A percentile compares a stretch with the other conserved stretches of the same genome.
phyloP scores from a whole-genome alignment of 306 rosid species.

The Crotalaria pallida region DNA sequence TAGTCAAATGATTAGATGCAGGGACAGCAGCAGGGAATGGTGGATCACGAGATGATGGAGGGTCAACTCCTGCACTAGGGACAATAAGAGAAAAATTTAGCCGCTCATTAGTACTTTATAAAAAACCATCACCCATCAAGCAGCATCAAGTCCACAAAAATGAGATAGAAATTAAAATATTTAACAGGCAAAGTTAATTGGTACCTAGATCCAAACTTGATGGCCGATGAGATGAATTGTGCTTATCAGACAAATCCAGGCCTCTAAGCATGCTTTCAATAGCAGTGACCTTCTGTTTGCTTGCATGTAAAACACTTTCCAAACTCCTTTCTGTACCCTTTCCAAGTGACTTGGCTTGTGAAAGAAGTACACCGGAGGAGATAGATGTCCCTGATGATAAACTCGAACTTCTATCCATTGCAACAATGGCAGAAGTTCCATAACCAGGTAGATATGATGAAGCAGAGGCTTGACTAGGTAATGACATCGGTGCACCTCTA shows the following conservation, averaged over 20 bases:
- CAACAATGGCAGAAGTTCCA: conserved; percentile 99
- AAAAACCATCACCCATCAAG: background rate
- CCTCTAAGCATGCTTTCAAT: conserved; percentile 99
- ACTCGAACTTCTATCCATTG: conserved; percentile 94
- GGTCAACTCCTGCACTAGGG: conserved; percentile 99
- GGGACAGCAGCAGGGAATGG: conserved; percentile 90
- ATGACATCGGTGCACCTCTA: conserved; percentile 60
- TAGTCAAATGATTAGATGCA: conserved; percentile 70
- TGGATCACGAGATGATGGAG: conserved; percentile 99
- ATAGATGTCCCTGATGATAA: conserved; percentile 77
- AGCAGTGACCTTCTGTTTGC: conserved; percentile 93
- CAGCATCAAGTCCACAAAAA: conserved; percentile 14
- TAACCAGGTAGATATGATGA: conserved; percentile 82
- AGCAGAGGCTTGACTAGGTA: conserved; percentile 63
- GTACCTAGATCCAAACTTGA: conserved; percentile 99
- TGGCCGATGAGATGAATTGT: conserved; percentile 64
- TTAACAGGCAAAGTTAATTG: conserved; percentile 38
- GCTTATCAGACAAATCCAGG: conserved; percentile 81
- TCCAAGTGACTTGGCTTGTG: conserved; percentile 70
- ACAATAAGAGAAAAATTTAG: conserved; percentile 73
- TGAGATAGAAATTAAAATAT: conserved; percentile 18
- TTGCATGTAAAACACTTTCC: conserved; percentile 93
- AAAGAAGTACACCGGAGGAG: conserved; percentile 63
- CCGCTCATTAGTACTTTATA: conserved; percentile 48
- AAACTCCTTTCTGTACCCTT: conserved; percentile 89